A percentile compares a stretch with the other conserved stretches of the same genome.
Conservation (phyloP, 306 rosid genomes). For the Arachis hypogaea region DNA sequence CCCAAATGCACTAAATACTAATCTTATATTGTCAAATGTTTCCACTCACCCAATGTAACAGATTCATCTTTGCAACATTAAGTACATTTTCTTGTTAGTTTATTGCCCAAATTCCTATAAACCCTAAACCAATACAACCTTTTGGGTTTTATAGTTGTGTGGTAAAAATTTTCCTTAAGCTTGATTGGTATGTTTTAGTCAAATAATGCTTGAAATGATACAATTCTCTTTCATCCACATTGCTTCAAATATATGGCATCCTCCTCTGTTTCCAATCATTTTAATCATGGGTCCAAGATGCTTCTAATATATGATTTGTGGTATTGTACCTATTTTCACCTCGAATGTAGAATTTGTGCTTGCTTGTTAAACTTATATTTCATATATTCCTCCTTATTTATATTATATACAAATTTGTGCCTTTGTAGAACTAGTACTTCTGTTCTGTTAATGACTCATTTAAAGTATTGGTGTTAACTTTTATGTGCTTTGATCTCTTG, state of each 20-base stretch:
- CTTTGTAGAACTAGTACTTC: not conserved
- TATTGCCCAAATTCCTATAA: not conserved
- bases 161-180: not conserved
- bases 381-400: not conserved
- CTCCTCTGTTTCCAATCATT: not conserved
- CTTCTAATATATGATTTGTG: not conserved
- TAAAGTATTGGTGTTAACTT: not conserved
- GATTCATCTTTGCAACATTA: not conserved
- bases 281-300: not conserved
- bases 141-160: not conserved
- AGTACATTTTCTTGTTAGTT: not conserved
- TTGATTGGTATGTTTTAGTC: not conserved
- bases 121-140: not conserved
- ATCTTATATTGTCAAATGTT: not conserved
- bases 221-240: not conserved
- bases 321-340: too few species aligned
- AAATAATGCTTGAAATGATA: not conserved
- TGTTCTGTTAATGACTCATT: constrained; percentile 24
- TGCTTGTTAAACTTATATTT: too few species aligned
- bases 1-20: not conserved
- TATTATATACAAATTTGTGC: not conserved
- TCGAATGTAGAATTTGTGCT: not conserved
- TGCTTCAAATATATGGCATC: not conserved
- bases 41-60: not conserved
- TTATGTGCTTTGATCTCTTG: constrained; percentile 5